phyloP scores from a whole-genome alignment of 768 basidiomycete species.

The Termitomyces sp. region DNA sequence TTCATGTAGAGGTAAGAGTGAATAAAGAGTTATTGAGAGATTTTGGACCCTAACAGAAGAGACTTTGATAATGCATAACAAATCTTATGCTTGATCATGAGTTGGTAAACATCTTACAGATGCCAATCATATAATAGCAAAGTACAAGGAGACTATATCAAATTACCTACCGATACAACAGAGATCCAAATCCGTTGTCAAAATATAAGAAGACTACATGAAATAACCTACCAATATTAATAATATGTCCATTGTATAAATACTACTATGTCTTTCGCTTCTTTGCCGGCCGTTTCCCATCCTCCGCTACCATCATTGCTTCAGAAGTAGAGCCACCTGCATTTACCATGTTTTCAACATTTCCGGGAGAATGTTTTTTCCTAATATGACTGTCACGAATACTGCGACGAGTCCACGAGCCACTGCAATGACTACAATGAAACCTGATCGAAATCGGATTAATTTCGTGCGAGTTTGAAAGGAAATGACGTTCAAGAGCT shows the following conservation, averaged over 20 bases:
- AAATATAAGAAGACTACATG: neutral
- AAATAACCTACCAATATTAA: neutral
- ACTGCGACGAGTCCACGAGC: neutral
- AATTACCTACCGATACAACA: neutral
- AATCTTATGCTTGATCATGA: no score
- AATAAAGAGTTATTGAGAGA: no score
- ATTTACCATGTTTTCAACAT: neutral
- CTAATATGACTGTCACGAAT: neutral
- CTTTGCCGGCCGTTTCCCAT: neutral
- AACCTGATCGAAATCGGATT: neutral
- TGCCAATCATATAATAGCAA: no score
- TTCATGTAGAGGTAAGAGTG: no score
- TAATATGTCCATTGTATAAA: neutral
- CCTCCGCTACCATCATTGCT: neutral
- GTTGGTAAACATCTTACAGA: no score
- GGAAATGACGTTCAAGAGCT: neutral
- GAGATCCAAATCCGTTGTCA: neutral
- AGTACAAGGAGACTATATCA: no score
- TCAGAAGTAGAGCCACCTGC: neutral
- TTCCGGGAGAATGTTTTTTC: neutral
- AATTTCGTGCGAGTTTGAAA: neutral
- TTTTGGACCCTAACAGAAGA: no score
- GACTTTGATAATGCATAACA: no score
- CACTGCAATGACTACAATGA: neutral
- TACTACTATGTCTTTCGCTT: neutral